Evolutionary conservation across 192 early-diverging fungal genomes (phyloP).

Genomic region (Linderina pennispora): DNA sequence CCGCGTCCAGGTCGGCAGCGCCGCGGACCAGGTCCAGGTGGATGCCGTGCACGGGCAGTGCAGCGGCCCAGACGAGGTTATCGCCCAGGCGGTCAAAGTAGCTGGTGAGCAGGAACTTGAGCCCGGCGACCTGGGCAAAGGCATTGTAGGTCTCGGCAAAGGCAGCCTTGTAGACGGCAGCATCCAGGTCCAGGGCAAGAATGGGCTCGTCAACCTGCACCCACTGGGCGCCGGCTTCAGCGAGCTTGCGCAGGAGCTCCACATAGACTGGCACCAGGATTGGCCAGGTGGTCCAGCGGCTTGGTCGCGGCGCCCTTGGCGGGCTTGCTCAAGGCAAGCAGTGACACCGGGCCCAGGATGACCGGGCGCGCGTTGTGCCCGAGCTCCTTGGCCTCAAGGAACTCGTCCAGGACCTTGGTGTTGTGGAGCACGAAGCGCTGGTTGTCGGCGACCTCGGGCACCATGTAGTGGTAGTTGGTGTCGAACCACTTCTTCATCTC

Average conservation of each 20-base stretch:
- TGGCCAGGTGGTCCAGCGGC: slow-evolving; percentile 66
- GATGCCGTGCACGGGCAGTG: slow-evolving; percentile 75
- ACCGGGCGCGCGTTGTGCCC: slow-evolving; percentile 92
- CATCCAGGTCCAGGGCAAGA: slow-evolving; percentile 75
- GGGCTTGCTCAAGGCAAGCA: slow-evolving; percentile 80
- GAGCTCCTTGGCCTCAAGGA: slow-evolving; percentile 83
- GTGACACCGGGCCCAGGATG: slow-evolving; percentile 85
- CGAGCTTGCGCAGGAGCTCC: slow-evolving; percentile 68
- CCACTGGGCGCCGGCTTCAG: slow-evolving; percentile 77
- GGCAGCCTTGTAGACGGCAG: slow-evolving; percentile 78
- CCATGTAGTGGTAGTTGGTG: slow-evolving; percentile 95
- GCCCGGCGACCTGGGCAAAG: slow-evolving; percentile 27
- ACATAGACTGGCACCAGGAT: slow-evolving; percentile 78
- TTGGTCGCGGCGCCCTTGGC: slow-evolving; percentile 68
- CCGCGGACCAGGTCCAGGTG: slow-evolving; percentile 91
- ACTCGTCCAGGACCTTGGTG: slow-evolving; percentile 76
- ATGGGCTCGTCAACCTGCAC: slow-evolving; percentile 97
- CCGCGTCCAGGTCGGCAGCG: slow-evolving; percentile 68
- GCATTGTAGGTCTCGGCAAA: slow-evolving; percentile 29
- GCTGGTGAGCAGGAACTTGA: slow-evolving; percentile 71
- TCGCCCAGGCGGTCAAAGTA: slow-evolving; percentile 86
- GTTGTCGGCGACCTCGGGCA: slow-evolving; percentile 76
- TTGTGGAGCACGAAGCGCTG: slow-evolving; percentile 66
- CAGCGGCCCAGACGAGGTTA: slow-evolving; percentile 66
- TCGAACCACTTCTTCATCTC: slow-evolving; percentile 99